Evolutionary conservation across 2,329 filamentous ascomycete species (phyloP).

Genomic region (Xylariomycetidae sp.): DNA sequence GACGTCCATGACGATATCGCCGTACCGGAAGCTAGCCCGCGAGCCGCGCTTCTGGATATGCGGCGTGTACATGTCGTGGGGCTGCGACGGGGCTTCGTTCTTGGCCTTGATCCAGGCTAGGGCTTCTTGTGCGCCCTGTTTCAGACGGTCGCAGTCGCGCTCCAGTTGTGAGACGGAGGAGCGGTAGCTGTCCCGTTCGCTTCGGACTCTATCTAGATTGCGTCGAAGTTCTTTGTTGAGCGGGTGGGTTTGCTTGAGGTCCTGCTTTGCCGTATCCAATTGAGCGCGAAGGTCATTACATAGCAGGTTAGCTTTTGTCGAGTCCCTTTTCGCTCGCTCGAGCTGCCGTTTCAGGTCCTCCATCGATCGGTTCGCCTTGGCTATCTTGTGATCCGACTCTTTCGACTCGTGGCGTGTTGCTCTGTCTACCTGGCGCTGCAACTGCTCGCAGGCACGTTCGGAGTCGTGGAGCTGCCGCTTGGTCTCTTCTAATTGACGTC

Average conservation of each 20-base stretch:
- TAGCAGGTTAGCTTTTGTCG: conserved; percentile 48
- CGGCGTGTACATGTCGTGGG: conserved; percentile 8
- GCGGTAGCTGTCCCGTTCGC: conserved; percentile 56
- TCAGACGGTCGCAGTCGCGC: conserved; percentile 43
- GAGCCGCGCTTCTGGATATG: conserved; percentile 16
- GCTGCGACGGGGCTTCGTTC: conserved; percentile 16
- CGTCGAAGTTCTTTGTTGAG: conserved; percentile 46
- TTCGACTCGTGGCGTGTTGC: conserved; percentile 25
- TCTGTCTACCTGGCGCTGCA: conserved; percentile 28
- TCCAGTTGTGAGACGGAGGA: conserved; percentile 51
- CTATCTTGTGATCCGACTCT: conserved; percentile 45
- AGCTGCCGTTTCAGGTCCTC: conserved; percentile 20
- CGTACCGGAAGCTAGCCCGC: conserved; percentile 29
- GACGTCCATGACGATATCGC: conserved; percentile 49
- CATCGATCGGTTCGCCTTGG: conserved; percentile 16
- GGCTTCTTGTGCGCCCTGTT: conserved; percentile 33
- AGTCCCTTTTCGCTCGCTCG: conserved; percentile 38
- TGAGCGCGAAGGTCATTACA: conserved; percentile 33
- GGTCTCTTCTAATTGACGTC: conserved; percentile 47
- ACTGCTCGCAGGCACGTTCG: conserved; percentile 30
- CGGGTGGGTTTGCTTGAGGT: conserved; percentile 18
- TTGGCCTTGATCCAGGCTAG: conserved; percentile 30
- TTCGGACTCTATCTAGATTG: conserved; percentile 66
- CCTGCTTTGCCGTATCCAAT: conserved; percentile 17
- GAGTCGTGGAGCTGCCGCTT: conserved; percentile 65